These are phyloP conservation scores for Euphorbia lathyris DNA, from an alignment of 345 rosid genomes.

Conservation along the genomic window DNA sequence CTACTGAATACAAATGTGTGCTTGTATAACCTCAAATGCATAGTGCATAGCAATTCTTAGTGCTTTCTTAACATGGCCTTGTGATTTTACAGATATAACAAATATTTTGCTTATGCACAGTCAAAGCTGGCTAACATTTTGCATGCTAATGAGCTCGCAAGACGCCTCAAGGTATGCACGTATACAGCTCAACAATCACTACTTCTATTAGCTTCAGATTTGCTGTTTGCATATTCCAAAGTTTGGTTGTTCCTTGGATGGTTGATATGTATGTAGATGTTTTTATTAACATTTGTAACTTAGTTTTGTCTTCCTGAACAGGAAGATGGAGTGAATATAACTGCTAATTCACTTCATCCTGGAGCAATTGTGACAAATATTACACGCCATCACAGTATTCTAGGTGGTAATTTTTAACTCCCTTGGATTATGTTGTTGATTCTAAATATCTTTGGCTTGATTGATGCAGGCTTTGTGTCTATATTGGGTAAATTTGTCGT, in stretches of 20 bases:
- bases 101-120: constrained; percentile 45
- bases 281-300: too few species aligned
- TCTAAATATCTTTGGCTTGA: constrained; percentile 4
- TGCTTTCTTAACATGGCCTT: not conserved
- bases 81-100: constrained; percentile 38
- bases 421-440: not conserved
- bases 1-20: not conserved
- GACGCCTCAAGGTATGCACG: constrained; percentile 56
- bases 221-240: too few species aligned
- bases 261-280: too few species aligned
- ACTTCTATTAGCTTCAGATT: too few species aligned
- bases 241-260: not conserved
- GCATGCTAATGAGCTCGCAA: constrained; percentile 80
- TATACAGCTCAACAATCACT: constrained; percentile 12
- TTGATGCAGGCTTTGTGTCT: constrained; percentile 38
- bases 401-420: not conserved
- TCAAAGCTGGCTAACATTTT: constrained; percentile 75
- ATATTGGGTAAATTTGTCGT: constrained; percentile 34
- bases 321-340: not conserved
- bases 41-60: not conserved
- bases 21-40: not conserved
- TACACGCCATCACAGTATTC: not conserved
- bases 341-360: constrained; percentile 1
- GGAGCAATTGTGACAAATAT: not conserved
- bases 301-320: not conserved